Evolutionary conservation across 208 protist genomes (phyloP), one percentile per base, ranked within the genome.

Genomic region (Acanthamoeba royreba): DNA sequence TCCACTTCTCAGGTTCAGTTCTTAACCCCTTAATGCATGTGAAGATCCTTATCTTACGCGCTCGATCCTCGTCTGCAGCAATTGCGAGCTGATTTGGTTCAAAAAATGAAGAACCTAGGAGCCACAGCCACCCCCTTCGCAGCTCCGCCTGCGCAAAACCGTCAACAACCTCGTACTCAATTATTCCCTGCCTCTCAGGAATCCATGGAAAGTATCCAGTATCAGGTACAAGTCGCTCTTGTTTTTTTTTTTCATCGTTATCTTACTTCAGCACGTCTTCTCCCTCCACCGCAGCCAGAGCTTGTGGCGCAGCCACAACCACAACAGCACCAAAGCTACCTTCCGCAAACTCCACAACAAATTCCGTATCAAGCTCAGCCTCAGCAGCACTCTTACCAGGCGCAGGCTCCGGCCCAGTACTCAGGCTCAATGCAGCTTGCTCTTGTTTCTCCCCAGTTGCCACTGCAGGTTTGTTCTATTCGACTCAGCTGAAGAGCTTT

Each of bases 31-130:
- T n/a, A n/a, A n/a, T n/a, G n/a, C 11, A 43, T 9, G 31, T 77
- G 66, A 33, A 40, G 13, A 77, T n/a, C n/a, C n/a, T n/a, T n/a
- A n/a, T n/a, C n/a, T n/a, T n/a, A n/a, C n/a, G n/a, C n/a, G n/a
- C n/a, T n/a, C n/a, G n/a, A n/a, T n/a, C n/a, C n/a, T 19, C 35
- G 35, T 13, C 22, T 52, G 53, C 83, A 55, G 33, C 49, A 90
- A 25, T 28, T 46, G 35, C 83, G 53, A 17, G 46, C 53, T 8
- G 83, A 90, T 61, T 49, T 90, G n/a, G 83, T 90, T 1, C 83
- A 90, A 35, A 55, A 66, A n/a, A 72, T 90, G 83, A 55, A 66
- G 42, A 90, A 66, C 53, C 33, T 90, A 7, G 83, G 83, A 31
- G 49, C 43, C 25, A 85, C 74, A 7, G 83, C 83, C 4, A 90